phyloP scores from a whole-genome alignment of 768 basidiomycete species.

The Pisolithus albus region DNA sequence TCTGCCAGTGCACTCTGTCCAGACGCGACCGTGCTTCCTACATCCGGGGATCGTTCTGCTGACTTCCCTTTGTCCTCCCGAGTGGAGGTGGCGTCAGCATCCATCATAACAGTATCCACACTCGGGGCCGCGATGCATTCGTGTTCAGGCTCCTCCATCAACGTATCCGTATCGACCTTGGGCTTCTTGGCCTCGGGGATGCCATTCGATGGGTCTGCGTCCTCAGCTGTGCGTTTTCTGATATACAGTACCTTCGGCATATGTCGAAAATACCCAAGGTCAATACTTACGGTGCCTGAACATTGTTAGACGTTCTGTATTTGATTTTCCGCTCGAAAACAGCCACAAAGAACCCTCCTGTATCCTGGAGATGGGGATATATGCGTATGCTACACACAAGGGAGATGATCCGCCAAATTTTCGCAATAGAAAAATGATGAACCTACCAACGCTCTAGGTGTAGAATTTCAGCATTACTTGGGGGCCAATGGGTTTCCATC shows the following conservation, averaged over 20 bases:
- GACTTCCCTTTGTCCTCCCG: conserved; percentile 2
- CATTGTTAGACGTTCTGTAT: conserved; percentile 1
- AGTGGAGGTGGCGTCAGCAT: background rate
- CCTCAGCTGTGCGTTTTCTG: conserved; percentile 46
- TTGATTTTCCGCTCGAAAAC: conserved; percentile 55
- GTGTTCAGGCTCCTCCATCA: conserved; percentile 3
- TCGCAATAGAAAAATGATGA: background rate
- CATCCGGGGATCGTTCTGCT: background rate
- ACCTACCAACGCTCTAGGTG: conserved; percentile 69
- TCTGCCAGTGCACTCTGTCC: conserved; percentile 17
- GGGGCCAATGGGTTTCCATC: conserved; percentile 75
- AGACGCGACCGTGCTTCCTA: background rate
- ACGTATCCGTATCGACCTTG: conserved; percentile 29
- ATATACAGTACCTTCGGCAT: background rate
- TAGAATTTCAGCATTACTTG: conserved; percentile 50
- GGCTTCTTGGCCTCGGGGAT: conserved; percentile 47
- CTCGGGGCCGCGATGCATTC: conserved; percentile 3
- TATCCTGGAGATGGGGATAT: conserved; percentile 93
- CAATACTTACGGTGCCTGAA: conserved; percentile 11
- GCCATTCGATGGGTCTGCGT: conserved; percentile 23
- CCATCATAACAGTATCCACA: conserved; percentile 1
- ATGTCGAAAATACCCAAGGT: conserved; percentile 1
- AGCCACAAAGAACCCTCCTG: conserved; percentile 97
- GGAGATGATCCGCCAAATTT: background rate
- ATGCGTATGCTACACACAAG: conserved; percentile 61